These are phyloP conservation scores for Chaetomiaceae sp. DNA, from an alignment of 2,329 filamentous ascomycete species.

Conservation along the genomic window DNA sequence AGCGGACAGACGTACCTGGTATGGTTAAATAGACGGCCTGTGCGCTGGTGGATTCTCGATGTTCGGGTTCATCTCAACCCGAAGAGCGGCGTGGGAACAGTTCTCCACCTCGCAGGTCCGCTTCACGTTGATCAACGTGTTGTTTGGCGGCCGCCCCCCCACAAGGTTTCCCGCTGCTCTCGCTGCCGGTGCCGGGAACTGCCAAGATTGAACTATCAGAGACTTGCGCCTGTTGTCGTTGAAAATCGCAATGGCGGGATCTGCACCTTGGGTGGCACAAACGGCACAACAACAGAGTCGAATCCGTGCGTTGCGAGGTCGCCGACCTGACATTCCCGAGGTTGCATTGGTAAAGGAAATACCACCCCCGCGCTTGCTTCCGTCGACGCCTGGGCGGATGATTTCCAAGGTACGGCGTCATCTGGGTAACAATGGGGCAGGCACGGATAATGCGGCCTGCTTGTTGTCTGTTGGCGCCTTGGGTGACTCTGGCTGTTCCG, in stretches of 20 bases:
- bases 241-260: slow-evolving; percentile 14
- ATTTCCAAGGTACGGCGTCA: neutral
- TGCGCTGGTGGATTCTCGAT: neutral
- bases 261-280: slow-evolving; percentile 9
- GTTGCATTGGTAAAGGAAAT: slow-evolving; percentile 10
- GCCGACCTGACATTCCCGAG: slow-evolving; percentile 17
- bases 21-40: no score
- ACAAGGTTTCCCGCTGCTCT: neutral
- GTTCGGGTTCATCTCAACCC: neutral
- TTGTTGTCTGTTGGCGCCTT: no score
- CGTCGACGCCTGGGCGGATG: neutral
- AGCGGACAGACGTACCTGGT: no score
- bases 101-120: no score
- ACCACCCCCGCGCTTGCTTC: slow-evolving; percentile 1
- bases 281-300: neutral
- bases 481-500: no score
- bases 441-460: no score
- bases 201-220: neutral
- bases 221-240: no score
- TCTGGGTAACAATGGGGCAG: neutral
- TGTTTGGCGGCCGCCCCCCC: no score
- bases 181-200: neutral
- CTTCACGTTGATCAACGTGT: no score
- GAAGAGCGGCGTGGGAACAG: no score
- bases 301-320: slow-evolving; percentile 15